Evolutionary conservation across 2,329 filamentous ascomycete genomes (phyloP).

Genomic region (Aspergillus tamarii): DNA sequence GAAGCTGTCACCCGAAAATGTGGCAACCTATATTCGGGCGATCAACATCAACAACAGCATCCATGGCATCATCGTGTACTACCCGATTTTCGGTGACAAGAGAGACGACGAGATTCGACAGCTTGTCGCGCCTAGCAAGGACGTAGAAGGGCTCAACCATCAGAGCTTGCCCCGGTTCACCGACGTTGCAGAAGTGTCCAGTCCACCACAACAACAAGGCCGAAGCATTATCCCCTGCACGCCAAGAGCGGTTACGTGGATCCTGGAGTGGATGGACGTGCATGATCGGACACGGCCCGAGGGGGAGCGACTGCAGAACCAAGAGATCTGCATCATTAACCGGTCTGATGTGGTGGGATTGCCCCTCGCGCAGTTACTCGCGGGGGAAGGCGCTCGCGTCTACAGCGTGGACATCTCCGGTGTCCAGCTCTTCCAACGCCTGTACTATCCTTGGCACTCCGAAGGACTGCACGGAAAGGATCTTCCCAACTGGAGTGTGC

Average conservation of each 20-base stretch:
- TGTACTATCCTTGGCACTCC: not conserved
- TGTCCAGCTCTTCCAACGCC: not conserved
- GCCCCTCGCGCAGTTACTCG: not conserved
- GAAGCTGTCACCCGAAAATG: not conserved
- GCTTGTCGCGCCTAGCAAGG: not conserved
- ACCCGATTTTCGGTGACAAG: not conserved
- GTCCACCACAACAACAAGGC: not conserved
- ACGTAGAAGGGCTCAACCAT: not conserved
- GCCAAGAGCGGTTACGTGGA: not conserved
- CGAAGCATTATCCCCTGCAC: not conserved
- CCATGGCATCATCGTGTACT: not conserved
- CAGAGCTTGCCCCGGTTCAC: not conserved
- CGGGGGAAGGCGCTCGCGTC: not conserved
- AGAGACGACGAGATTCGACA: slow-evolving; percentile 2
- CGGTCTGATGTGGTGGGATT: not conserved
- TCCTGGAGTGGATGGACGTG: not conserved
- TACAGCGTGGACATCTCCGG: not conserved
- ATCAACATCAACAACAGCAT: not conserved
- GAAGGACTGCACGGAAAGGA: not conserved
- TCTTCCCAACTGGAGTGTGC: not conserved
- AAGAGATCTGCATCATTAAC: slow-evolving; percentile 5
- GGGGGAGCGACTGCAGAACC: not conserved
- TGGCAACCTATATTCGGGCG: slow-evolving; percentile 1
- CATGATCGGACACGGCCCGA: not conserved
- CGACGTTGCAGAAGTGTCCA: not conserved